These are phyloP conservation scores for Fibroporia radiculosa DNA, from an alignment of 768 basidiomycete species.

Conservation along the genomic window DNA sequence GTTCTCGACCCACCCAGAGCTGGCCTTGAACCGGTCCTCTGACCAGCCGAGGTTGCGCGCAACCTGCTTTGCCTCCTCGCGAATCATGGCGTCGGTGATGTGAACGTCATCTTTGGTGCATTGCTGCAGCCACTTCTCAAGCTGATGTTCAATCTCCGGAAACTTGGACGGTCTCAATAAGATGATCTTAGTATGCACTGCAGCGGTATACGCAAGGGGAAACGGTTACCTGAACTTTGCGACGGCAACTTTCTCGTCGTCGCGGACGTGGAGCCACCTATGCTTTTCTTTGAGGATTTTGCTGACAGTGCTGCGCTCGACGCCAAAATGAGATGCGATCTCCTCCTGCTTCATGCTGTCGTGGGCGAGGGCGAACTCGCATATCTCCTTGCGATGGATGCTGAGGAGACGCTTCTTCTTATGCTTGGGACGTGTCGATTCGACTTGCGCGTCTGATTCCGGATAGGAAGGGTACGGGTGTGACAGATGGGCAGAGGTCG, in stretches of 20 bases:
- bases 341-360: constrained; percentile 76
- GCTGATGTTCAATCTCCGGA: constrained; percentile 62
- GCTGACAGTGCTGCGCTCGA: constrained; percentile 90
- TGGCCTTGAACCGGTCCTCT: constrained; percentile 83
- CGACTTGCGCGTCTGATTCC: neutral
- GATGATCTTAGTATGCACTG: neutral
- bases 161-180: constrained; percentile 66
- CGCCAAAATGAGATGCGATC: constrained; percentile 66
- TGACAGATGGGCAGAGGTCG: constrained; percentile 21
- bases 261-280: constrained; percentile 69
- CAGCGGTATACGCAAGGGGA: constrained; percentile 4
- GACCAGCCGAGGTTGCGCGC: constrained; percentile 47
- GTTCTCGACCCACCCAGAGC: constrained; percentile 86
- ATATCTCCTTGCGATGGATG: constrained; percentile 69
- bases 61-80: constrained; percentile 60
- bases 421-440: constrained; percentile 38
- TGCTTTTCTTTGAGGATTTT: constrained; percentile 83
- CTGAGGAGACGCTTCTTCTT: constrained; percentile 71
- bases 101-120: constrained; percentile 38
- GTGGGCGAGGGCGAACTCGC: constrained; percentile 52
- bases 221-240: constrained; percentile 59
- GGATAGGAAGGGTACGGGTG: constrained; percentile 12
- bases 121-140: constrained; percentile 53
- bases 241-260: constrained; percentile 47
- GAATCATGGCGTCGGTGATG: constrained; percentile 61